Base-by-base conservation (phyloP, 1,284 basidiomycete species). In the Tremellales sp. region DNA sequence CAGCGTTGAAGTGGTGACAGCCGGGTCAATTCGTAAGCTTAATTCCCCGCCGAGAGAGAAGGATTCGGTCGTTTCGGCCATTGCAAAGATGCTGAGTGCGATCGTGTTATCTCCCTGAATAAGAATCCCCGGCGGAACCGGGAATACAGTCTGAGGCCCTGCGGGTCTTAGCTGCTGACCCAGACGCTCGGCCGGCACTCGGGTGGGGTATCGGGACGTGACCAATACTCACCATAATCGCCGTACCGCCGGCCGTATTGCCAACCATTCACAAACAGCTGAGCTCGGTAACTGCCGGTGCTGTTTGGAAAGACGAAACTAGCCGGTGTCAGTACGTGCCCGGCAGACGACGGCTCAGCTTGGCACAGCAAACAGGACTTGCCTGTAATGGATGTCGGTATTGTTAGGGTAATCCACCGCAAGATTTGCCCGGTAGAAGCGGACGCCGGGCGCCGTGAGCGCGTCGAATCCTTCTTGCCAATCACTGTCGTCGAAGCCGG, bases 401-500 rank as follows among this genome's bases (percentile, higher is more conserved):
- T 17, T 17, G 4, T 5, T 6, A 15, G 33, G 33, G 13, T n/a
- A 36, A n/a, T 36, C 6, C 6, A 17, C 19, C 13, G 15, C 33
- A 13, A 36, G 15, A 13, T 36, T 13, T 13, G 15, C 33, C 13
- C 33, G 33, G 33, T 44, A 44, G 23, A 24, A 44, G 25, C 22
- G 15, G 12, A 44, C 43, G 12, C 43, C 43, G n/a, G 43, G 43
- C 7, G 43, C 43, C 12, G 17, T 21, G 29, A 17, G 17, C 13
- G 23, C 22, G 15, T n/a, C n/a, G 10, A 13, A 13, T 7, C 26
- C 43, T 17, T 13, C 12, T 5, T 61, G 60, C 86, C 87, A 89
- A 8, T 67, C 64, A 1, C 80, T 79, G 2, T 80, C 82, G 49
- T 85, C 76, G 65, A 83, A 87, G 11, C 80, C 82, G 0, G 87